phyloP scores from a whole-genome alignment of 805 yeast species.

The Pichia nanzhaoensis region DNA sequence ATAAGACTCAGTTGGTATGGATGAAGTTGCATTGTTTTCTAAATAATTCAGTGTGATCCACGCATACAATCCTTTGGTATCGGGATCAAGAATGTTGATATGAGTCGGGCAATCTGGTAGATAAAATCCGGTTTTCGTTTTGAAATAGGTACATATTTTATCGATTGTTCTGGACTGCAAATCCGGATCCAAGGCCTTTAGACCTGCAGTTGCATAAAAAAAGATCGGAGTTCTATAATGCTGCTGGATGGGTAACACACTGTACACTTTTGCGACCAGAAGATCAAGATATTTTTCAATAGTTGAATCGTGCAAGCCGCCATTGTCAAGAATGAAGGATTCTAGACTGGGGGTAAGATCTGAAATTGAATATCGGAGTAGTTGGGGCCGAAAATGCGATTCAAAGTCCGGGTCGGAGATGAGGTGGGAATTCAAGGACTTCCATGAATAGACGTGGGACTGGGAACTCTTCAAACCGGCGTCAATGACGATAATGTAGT shows the following conservation, averaged over 20 bases:
- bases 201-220: slow-evolving; percentile 65
- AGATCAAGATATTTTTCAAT: slow-evolving; percentile 47
- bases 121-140: slow-evolving; percentile 40
- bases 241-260: slow-evolving; percentile 53
- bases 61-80: slow-evolving; percentile 58
- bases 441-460: slow-evolving; percentile 54
- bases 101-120: slow-evolving; percentile 59
- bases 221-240: slow-evolving; percentile 59
- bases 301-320: slow-evolving; percentile 39
- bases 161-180: slow-evolving; percentile 38
- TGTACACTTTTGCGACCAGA: slow-evolving; percentile 41
- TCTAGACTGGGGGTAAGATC: slow-evolving; percentile 60
- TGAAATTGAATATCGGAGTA: too few species aligned
- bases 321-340: slow-evolving; percentile 53
- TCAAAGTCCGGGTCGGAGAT: slow-evolving; percentile 1
- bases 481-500: slow-evolving; percentile 55
- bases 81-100: slow-evolving; percentile 56
- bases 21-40: slow-evolving; percentile 33
- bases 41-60: slow-evolving; percentile 60
- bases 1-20: slow-evolving; percentile 37
- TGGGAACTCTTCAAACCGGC: slow-evolving; percentile 64
- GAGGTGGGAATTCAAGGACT: slow-evolving; percentile 29
- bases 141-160: slow-evolving; percentile 44
- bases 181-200: slow-evolving; percentile 49
- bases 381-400: too few species aligned